Conservation (phyloP, 768 basidiomycete genomes). For the Porphyrellus cyaneotinctus region DNA sequence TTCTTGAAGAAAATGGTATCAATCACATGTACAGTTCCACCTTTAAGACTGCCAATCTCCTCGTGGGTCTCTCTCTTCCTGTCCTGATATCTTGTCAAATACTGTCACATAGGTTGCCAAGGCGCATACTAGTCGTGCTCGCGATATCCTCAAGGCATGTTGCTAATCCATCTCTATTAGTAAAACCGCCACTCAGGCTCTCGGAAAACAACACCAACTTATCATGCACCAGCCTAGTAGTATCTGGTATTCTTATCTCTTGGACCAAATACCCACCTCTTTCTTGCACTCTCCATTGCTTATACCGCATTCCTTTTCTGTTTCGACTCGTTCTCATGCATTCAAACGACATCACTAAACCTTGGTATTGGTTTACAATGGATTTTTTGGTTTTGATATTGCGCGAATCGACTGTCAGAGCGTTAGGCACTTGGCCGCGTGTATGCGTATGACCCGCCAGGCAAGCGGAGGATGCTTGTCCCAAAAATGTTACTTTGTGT, state of each 20-base stretch:
- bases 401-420: neutral
- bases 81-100: neutral
- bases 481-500: too few relatives aligned
- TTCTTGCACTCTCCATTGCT: neutral
- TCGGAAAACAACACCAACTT: neutral
- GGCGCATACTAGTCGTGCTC: slow-evolving; percentile 53
- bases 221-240: neutral
- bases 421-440: neutral
- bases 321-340: neutral
- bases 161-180: slow-evolving; percentile 28
- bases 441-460: neutral
- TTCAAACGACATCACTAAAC: neutral
- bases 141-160: slow-evolving; percentile 54
- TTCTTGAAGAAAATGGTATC: slow-evolving; percentile 68
- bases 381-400: slow-evolving; percentile 5
- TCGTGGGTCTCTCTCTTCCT: slow-evolving; percentile 41
- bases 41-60: slow-evolving; percentile 76
- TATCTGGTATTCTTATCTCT: slow-evolving; percentile 12
- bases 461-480: too few relatives aligned
- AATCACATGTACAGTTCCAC: slow-evolving; percentile 85
- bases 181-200: neutral
- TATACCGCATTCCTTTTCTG: neutral
- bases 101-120: slow-evolving; percentile 46
- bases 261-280: slow-evolving; percentile 16
- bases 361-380: slow-evolving; percentile 4